These are phyloP conservation scores for Lachancea dasiensis DNA, from an alignment of 805 yeast genomes.

Conservation along the genomic window DNA sequence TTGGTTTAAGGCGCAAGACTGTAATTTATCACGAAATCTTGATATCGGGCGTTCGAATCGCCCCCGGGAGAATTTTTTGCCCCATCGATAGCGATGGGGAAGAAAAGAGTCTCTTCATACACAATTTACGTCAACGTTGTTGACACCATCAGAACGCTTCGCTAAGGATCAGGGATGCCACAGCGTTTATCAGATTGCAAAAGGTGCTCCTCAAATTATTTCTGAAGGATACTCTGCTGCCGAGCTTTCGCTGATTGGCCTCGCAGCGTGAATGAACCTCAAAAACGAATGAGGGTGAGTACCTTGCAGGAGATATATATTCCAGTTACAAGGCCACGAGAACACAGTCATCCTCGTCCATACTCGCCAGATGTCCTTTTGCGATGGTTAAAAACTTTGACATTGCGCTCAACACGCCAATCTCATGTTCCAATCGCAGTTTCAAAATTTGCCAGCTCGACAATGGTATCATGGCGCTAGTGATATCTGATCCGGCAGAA, in stretches of 20 bases:
- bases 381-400: slow-evolving; percentile 16
- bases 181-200: too few species aligned
- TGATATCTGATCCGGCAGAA: slow-evolving; percentile 71
- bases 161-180: too few species aligned
- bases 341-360: neutral
- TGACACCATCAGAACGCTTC: too few species aligned
- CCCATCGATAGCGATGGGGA: slow-evolving; percentile 8
- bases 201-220: too few species aligned
- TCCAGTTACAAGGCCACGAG: too few species aligned
- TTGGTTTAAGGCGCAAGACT: slow-evolving; percentile 37
- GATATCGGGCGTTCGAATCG: slow-evolving; percentile 38
- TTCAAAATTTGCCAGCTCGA: slow-evolving; percentile 46
- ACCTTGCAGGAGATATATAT: too few species aligned
- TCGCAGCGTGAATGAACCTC: too few species aligned
- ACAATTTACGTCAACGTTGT: too few species aligned
- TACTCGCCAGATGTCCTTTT: neutral
- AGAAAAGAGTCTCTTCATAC: too few species aligned
- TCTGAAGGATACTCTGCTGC: too few species aligned
- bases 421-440: slow-evolving; percentile 34
- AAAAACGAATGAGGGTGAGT: too few species aligned
- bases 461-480: slow-evolving; percentile 61
- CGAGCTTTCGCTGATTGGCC: too few species aligned
- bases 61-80: slow-evolving; percentile 33
- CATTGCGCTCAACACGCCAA: slow-evolving; percentile 31
- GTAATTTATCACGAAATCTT: slow-evolving; percentile 31